phyloP scores from a whole-genome alignment of 805 yeast genomes.

The Candida boidinii region DNA sequence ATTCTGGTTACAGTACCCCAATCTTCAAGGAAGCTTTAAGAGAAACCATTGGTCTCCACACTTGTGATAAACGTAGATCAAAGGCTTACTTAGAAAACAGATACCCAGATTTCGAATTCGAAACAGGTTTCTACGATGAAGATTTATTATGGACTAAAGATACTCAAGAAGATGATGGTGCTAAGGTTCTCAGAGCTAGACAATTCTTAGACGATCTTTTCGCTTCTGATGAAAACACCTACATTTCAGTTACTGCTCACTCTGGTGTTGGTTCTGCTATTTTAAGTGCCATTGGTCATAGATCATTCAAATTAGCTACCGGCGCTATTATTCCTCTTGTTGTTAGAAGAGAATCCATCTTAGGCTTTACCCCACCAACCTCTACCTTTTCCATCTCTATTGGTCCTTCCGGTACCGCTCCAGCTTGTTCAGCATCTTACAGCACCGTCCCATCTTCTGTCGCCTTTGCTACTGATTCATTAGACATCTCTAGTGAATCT shows the following conservation, averaged over 20 bases:
- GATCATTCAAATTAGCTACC: slow-evolving; percentile 39
- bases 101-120: slow-evolving; percentile 35
- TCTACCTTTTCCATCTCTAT: slow-evolving; percentile 1
- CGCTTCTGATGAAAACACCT: slow-evolving; percentile 14
- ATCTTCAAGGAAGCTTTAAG: slow-evolving; percentile 36
- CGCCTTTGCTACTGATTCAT: slow-evolving; percentile 1
- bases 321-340: slow-evolving; percentile 52
- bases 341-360: slow-evolving; percentile 26
- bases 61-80: slow-evolving; percentile 38
- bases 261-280: slow-evolving; percentile 43
- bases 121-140: slow-evolving; percentile 35
- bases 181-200: slow-evolving; percentile 3
- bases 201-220: slow-evolving; percentile 9
- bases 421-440: slow-evolving; percentile 3
- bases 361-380: slow-evolving; percentile 5
- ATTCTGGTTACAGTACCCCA: slow-evolving; percentile 21
- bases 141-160: slow-evolving; percentile 32
- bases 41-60: slow-evolving; percentile 41
- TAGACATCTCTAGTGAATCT: background rate
- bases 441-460: slow-evolving; percentile 4
- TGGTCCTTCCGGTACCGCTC: slow-evolving; percentile 5
- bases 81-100: slow-evolving; percentile 28
- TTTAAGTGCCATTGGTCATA: slow-evolving; percentile 37
- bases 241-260: slow-evolving; percentile 39
- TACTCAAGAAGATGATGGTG: slow-evolving; percentile 13